Base-by-base conservation (phyloP, 2,329 filamentous ascomycete species). In the Apiospora saccharicola region DNA sequence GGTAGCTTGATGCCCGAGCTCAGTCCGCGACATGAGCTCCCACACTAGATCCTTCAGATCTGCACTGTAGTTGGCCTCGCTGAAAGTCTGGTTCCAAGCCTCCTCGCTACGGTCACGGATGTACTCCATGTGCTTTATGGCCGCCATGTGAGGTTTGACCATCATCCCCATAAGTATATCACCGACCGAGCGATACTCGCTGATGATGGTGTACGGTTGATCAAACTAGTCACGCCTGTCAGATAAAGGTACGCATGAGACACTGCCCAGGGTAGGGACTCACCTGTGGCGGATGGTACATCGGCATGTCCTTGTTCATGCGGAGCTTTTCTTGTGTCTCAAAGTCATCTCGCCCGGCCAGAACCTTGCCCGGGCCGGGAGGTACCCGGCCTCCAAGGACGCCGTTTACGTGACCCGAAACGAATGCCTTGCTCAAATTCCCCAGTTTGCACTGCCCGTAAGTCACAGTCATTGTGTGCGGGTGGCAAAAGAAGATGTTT, bases 381-480 rank as follows among this genome's bases (percentile, higher is more conserved):
- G 61, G 47, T 22, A 69, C 22, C 26, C 47, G 67, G 8, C 72
- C 51, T 5, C 72, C 72, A 13, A 68, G 16, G 24, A 73, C 71
- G 46, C 76, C 74, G 34, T 75, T 75, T 49, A 79, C 76, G 64
- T 85, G 83, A 57, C 81, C 81, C n/a, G 84, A 83, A 14, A 87
- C 79, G 37, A 78, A 79, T 22, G 83, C 82, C n/a, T 76, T 76
- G 61, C 80, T 76, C 71, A 87, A 88, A 57, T 86, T 83, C 19
- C 87, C 87, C 71, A 90, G 79, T 79, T 89, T 90, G 75, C 87
- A 89, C 41, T 81, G 76, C 0, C 88, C 88, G 75, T 89, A 90
- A 44, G 82, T 84, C 79, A 89, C 87, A 16, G 16, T 49, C 41
- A 73, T 78, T 1, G 85, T 85, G 16, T 80, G 80, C 47, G 87